Conservation (phyloP, 306 rosid genomes). For the Pyrus bretschneideri region DNA sequence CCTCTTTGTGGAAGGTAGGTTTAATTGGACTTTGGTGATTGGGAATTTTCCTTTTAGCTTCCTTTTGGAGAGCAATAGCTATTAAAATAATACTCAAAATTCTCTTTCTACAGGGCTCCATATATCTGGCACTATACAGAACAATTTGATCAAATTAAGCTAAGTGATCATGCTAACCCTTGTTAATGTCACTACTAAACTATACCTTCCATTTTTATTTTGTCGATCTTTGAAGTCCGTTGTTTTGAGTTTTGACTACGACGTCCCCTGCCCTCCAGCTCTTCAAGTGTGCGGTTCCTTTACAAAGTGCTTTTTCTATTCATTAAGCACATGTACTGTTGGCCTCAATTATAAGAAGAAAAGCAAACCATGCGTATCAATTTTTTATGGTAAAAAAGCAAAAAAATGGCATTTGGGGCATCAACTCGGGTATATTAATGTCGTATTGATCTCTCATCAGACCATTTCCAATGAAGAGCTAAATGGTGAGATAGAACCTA, state of each 20-base stretch:
- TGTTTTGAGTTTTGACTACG: neutral
- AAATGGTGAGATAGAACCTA: too few relatives aligned
- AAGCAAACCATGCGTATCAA: neutral
- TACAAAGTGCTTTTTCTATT: neutral
- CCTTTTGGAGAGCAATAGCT: neutral
- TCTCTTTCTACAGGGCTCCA: neutral
- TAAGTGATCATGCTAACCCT: neutral
- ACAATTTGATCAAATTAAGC: neutral
- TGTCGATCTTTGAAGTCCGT: neutral
- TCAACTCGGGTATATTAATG: neutral
- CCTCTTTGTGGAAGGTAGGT: neutral
- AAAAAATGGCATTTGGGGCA: neutral
- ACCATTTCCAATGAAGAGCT: too few relatives aligned
- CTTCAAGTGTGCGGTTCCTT: neutral
- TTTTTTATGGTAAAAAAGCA: neutral
- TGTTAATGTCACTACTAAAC: neutral
- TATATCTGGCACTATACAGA: neutral
- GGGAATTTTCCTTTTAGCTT: neutral
- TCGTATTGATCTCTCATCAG: neutral
- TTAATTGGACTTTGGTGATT: neutral
- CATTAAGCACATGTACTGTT: neutral
- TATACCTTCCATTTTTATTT: neutral
- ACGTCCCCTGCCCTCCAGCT: too few relatives aligned
- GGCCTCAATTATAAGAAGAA: neutral
- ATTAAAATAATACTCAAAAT: neutral